Evolutionary conservation across 2,329 filamentous ascomycete species (phyloP), one percentile per base, ranked within the genome.

Genomic region (Fonsecaea pedrosoi): DNA sequence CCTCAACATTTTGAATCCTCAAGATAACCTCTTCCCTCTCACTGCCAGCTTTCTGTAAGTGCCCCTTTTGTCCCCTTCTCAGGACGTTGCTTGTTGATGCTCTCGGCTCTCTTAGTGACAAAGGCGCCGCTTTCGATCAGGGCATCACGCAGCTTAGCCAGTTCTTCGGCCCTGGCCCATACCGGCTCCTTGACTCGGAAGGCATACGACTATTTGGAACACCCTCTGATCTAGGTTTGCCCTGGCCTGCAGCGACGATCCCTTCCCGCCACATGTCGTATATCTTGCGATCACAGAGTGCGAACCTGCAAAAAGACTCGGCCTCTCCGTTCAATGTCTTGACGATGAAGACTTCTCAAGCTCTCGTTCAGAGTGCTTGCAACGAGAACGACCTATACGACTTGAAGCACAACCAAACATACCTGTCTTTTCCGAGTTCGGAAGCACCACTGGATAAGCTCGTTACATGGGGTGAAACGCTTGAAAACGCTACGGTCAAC

Each of bases 1-100:
- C 5, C n/a, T 56, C 6, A 34, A 34, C 32, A 56, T 56, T 38
- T 21, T 56, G n/a, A 56, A 56, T 18, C 54, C n/a, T 30, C 34
- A n/a, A 9, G 54, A 56, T 18, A 5, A 30, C 9, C 8, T 34
- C 30, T 56, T 34, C 34, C 54, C 54, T 34, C n/a, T 15, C 8
- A 38, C 4, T 6, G 32, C n/a, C 30, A 42, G 15, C 15, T 42
- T n/a, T n/a, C 40, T 42, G 40, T 42, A 42, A 42, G 40, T 42
- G 40, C 8, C 40, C 15, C 3, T n/a, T 42, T 5, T n/a, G 7
- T n/a, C 15, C 40, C 4, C 18, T 48, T 4, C n/a, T 5, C n/a
- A 48, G 42, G 42, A 25, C 3, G 10, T 21, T 50, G 45, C 18
- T 45, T 25, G 45, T 50, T 50, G 45, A 50, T 10, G 21, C 45